phyloP scores from a whole-genome alignment of 441 rosid genomes.

The Pelargonium australe region DNA sequence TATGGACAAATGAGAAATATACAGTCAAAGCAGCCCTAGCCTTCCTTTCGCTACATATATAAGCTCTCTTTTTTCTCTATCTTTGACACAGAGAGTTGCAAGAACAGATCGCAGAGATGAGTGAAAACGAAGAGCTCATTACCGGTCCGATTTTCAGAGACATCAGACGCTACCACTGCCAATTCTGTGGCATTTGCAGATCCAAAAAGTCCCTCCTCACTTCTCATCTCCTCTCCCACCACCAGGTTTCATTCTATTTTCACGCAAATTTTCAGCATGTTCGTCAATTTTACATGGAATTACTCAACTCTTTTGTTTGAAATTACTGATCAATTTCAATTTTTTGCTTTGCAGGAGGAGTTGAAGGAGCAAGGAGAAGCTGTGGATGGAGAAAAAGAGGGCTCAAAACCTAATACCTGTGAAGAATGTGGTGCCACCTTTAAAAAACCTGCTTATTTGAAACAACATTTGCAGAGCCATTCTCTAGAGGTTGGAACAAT shows the following conservation, averaged over 20 bases:
- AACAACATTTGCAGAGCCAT: constrained; percentile 76
- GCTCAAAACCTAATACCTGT: constrained; percentile 34
- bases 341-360: constrained; percentile 38
- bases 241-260: constrained; percentile 36
- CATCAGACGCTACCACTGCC: constrained; percentile 55
- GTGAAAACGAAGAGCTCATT: neutral
- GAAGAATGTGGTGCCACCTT: constrained; percentile 61
- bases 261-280: no score
- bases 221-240: constrained; percentile 47
- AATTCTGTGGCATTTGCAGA: constrained; percentile 75
- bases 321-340: no score
- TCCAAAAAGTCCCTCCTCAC: constrained; percentile 64
- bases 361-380: constrained; percentile 27
- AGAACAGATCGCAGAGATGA: neutral
- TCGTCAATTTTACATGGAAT: no score
- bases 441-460: constrained; percentile 70
- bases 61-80: neutral
- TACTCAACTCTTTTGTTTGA: no score
- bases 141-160: constrained; percentile 35
- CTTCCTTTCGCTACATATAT: neutral
- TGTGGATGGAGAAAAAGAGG: constrained; percentile 23
- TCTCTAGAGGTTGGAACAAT: constrained; percentile 48
- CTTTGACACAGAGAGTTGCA: neutral
- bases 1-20: neutral
- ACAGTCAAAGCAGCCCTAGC: neutral